Evolutionary conservation across 164 flowering plant species (phyloP).

Genomic region (Warburgia ugandensis): DNA sequence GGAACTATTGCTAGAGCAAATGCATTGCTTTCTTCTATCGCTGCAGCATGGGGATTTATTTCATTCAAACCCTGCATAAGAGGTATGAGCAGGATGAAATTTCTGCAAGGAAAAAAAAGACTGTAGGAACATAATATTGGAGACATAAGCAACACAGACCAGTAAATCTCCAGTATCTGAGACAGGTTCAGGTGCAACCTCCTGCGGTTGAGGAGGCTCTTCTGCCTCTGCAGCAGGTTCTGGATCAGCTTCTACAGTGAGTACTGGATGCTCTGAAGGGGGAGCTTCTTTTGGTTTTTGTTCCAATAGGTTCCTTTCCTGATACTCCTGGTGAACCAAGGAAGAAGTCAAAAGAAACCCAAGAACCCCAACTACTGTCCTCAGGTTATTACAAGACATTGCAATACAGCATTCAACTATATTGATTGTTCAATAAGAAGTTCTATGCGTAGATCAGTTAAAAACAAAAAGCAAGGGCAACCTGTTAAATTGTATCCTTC

Average conservation of each 20-base stretch:
- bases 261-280: slow-evolving; percentile 26
- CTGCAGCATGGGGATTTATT: slow-evolving; percentile 56
- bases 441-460: no score
- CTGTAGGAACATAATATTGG: neutral
- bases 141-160: slow-evolving; percentile 27
- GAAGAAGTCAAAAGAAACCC: no score
- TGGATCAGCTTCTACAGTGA: slow-evolving; percentile 31
- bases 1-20: slow-evolving; percentile 86
- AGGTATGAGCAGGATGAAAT: neutral
- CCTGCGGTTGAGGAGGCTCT: slow-evolving; percentile 45
- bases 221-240: slow-evolving; percentile 21
- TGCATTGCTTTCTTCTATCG: slow-evolving; percentile 84
- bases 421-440: no score
- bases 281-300: slow-evolving; percentile 35
- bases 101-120: neutral
- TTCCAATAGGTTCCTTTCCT: slow-evolving; percentile 27
- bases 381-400: no score
- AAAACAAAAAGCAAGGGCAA: no score
- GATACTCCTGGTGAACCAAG: slow-evolving; percentile 54
- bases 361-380: no score
- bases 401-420: no score
- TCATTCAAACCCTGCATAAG: slow-evolving; percentile 66
- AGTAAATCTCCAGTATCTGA: slow-evolving; percentile 44
- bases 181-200: no score
- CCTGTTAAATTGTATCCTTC: no score